Evolutionary conservation across 257 asterid genomes (phyloP).

Genomic region (Plectranthus barbatus): DNA sequence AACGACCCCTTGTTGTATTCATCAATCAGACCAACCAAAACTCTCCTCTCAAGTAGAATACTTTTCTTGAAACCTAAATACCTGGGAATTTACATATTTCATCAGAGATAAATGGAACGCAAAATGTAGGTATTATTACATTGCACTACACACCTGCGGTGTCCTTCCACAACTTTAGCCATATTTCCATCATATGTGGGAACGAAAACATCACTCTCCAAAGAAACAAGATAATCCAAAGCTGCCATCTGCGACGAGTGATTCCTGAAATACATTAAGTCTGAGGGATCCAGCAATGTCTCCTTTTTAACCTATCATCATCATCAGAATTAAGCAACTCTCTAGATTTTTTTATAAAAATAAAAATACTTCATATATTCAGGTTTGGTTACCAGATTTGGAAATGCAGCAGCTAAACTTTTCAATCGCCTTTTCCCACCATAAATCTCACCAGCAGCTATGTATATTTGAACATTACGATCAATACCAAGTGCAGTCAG

Average conservation of each 20-base stretch:
- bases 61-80: conserved; percentile 54
- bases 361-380: no score
- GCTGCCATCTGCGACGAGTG: conserved; percentile 57
- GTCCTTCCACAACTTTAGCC: conserved; percentile 61
- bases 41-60: conserved; percentile 37
- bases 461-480: conserved; percentile 35
- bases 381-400: conserved; percentile 28
- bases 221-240: conserved; percentile 42
- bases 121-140: background rate
- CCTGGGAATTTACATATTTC: conserved; percentile 18
- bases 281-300: conserved; percentile 33
- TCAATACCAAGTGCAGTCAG: conserved; percentile 43
- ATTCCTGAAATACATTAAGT: conserved; percentile 24
- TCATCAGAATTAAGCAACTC: no score
- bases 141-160: conserved; percentile 31
- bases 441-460: conserved; percentile 47
- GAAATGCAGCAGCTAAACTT: conserved; percentile 31
- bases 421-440: conserved; percentile 38
- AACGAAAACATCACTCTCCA: conserved; percentile 47
- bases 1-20: conserved; percentile 24
- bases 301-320: conserved; percentile 37
- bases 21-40: conserved; percentile 45
- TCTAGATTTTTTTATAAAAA: no score
- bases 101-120: background rate
- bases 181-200: conserved; percentile 54